A percentile compares a stretch with the other conserved stretches of the same genome.
Evolutionary conservation across 257 asterid genomes (phyloP).

Genomic region (Solanum virginianum): DNA sequence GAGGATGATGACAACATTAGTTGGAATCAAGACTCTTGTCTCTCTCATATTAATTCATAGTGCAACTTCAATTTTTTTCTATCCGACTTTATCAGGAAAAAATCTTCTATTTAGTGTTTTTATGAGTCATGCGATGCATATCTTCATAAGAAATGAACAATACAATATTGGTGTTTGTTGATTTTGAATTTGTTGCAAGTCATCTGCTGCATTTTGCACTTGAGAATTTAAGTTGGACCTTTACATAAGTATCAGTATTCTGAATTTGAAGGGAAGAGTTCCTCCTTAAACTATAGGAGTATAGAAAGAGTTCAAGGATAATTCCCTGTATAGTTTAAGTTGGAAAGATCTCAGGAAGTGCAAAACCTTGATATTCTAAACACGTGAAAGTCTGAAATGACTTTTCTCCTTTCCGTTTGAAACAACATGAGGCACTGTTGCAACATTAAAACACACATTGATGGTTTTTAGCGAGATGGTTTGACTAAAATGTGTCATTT

Average conservation of each 20-base stretch:
- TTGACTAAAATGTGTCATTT: background rate
- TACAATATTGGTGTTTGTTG: background rate
- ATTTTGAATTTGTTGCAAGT: background rate
- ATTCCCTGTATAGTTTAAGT: background rate
- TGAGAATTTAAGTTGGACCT: background rate
- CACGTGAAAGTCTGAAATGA: too few species aligned
- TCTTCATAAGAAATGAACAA: background rate
- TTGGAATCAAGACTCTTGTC: background rate
- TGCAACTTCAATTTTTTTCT: background rate
- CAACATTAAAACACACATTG: background rate
- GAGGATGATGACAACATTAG: background rate
- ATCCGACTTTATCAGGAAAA: background rate
- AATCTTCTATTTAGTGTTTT: background rate
- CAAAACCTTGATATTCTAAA: background rate
- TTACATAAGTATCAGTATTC: background rate
- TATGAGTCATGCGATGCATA: background rate
- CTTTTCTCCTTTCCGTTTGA: background rate
- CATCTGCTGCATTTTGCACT: background rate
- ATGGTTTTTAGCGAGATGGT: background rate
- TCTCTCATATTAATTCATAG: background rate
- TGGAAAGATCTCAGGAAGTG: background rate
- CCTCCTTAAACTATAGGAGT: background rate
- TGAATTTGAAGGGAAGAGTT: background rate
- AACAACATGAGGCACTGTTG: background rate
- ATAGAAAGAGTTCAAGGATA: background rate